Base-by-base conservation (phyloP, 768 basidiomycete species). In the Lactarius evosmus region DNA sequence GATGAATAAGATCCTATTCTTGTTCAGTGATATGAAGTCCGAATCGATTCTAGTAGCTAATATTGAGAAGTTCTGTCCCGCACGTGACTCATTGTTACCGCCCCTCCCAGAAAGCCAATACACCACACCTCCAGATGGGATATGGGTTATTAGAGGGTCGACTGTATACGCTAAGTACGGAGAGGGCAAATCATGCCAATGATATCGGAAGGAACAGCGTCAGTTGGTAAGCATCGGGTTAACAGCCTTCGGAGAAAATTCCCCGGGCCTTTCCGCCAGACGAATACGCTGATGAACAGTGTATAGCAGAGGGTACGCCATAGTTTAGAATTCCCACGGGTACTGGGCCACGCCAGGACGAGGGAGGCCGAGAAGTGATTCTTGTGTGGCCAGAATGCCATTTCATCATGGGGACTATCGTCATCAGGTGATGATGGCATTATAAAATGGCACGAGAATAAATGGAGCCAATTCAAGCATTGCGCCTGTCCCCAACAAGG, bases 381-480 rank as follows among this genome's bases (percentile, higher is more conserved):
- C 11, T 22, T 38, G 16, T 38, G 22, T 22, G 11, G 22, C n/a
- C 11, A 4, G 4, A n/a, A n/a, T 46, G 22, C 11, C 44, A 25
- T 46, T 11, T 49, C n/a, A 14, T 49, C 46, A 16, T 9, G 4
- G 44, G n/a, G 44, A 49, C 22, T 12, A 49, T 25, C 46, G 46
- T 49, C 5, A n/a, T 27, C 46, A 49, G 46, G 25, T 49, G 46
- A 49, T 49, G 46, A 49, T 25, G 46, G n/a, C 14, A 49, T 49
- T 25, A 49, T 50, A 59, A 55, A 61, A 29, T 61, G 54, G 54
- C 41, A 56, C 54, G 54, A 61, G 36, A 59, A 29, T 7, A 12
- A 46, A n/a, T 38, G 16, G 38, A 38, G 38, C 2, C 5, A n/a
- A n/a, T n/a, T n/a, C 36, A 14, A 38, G 5, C 36, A 6, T 38